Evolutionary conservation across 169 alveolate genomes (phyloP).

Genomic region (Amoebophrya sp.): DNA sequence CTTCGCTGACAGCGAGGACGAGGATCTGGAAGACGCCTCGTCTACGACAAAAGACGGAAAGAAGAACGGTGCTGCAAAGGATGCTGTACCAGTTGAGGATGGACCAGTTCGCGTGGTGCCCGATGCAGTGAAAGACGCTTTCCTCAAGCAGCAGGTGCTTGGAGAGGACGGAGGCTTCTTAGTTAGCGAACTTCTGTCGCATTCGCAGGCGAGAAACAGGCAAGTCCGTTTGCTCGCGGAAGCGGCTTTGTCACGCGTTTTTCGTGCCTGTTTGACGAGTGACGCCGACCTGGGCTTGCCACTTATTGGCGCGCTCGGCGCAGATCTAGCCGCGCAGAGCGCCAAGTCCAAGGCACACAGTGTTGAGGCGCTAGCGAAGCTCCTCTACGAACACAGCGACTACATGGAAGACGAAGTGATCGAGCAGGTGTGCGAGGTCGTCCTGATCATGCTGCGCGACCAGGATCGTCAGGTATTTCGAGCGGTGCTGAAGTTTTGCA

Average conservation of each 20-base stretch:
- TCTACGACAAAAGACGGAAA: not conserved
- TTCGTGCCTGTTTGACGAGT: not conserved
- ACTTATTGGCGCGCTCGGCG: not conserved
- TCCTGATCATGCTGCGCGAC: slow-evolving; percentile 6
- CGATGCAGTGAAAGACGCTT: not conserved
- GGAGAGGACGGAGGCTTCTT: not conserved
- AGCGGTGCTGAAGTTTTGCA: not conserved
- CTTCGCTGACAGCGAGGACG: not conserved
- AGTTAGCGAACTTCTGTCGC: not conserved
- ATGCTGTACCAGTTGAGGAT: no score
- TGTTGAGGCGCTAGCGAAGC: slow-evolving; percentile 13
- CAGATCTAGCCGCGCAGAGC: not conserved
- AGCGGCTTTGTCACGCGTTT: not conserved
- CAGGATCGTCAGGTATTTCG: not conserved
- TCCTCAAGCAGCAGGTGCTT: not conserved
- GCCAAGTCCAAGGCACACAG: not conserved
- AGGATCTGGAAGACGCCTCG: not conserved
- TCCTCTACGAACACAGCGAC: not conserved
- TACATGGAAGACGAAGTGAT: not conserved
- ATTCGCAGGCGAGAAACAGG: not conserved
- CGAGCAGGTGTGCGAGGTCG: slow-evolving; percentile 11
- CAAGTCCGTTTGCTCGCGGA: not conserved
- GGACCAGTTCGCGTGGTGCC: not conserved
- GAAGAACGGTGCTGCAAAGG: not conserved
- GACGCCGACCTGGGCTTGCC: slow-evolving; percentile 3